A percentile compares a stretch with the other conserved stretches of the same genome.
phyloP scores from a whole-genome alignment of 2,329 filamentous ascomycete species.

The Setomelanomma holmii region DNA sequence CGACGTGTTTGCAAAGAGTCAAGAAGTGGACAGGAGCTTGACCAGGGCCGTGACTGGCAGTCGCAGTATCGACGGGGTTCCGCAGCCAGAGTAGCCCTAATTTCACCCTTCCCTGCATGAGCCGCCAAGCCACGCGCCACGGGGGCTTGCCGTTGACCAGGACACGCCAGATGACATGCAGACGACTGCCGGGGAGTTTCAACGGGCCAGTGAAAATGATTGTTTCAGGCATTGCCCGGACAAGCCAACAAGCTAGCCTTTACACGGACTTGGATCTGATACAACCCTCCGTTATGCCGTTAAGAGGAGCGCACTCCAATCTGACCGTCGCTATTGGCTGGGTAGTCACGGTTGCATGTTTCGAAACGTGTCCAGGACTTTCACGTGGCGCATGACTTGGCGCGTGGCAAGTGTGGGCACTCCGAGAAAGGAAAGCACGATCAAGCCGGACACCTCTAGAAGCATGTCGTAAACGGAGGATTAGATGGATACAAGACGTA shows the following conservation, averaged over 20 bases:
- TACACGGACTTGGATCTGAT: not conserved
- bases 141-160: constrained; percentile 21
- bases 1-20: constrained; percentile 12
- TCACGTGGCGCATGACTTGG: too few species aligned
- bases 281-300: not conserved
- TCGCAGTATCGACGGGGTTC: constrained; percentile 6
- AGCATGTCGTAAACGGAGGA: too few species aligned
- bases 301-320: not conserved
- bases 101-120: constrained; percentile 19
- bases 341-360: too few species aligned
- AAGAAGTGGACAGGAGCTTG: constrained; percentile 7
- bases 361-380: too few species aligned
- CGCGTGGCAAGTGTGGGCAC: too few species aligned
- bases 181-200: not conserved
- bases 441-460: too few species aligned
- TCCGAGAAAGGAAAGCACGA: too few species aligned
- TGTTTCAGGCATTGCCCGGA: not conserved
- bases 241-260: not conserved
- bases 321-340: too few species aligned
- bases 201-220: not conserved
- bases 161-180: constrained; percentile 17
- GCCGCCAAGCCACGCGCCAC: constrained; percentile 19
- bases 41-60: constrained; percentile 3
- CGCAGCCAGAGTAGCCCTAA: constrained; percentile 22
- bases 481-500: too few species aligned